Base-by-base conservation (phyloP, 805 yeast genomes). In the Schwanniomyces occidentalis region DNA sequence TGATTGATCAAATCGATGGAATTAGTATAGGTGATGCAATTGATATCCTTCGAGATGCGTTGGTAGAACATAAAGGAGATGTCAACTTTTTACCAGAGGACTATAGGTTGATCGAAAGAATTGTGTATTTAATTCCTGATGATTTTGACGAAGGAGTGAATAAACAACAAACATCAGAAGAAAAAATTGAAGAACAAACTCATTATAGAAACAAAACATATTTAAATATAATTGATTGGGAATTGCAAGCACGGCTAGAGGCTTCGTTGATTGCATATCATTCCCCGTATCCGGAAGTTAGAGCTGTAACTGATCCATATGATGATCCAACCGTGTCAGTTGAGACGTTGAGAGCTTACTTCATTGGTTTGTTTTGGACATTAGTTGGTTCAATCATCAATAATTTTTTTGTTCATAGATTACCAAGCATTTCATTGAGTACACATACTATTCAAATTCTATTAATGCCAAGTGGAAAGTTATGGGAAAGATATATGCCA, bases 261-360 rank as follows among this genome's bases (percentile, higher is more conserved):
- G 72, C 73, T 1, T 56, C 61, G 1, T 46, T 67, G 33, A 54
- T 67, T 25, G 61, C 58, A 15, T 65, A 41, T 42, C 65, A 63
- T 49, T 65, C 71, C 1, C 71, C 72, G 2, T 66, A 66, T 38
- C 66, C 70, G 2, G 72, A 65, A 38, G 55, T 64, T 5, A 45
- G 71, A 42, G 54, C 70, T 3, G 61, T 65, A 14, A 60, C 67
- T 2, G 69, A 64, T 29, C 68, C 69, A 4, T 59, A 41, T 35
- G 71, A 65, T 37, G 70, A 65, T 37, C 56, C 61, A 1, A 37
- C 41, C 1, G 39, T 57, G 10, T 60, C 62, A 2, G 53, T 45
- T 4, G 71, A 65, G 24, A 64, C 70, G 1, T 48, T 67, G 9
- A 44, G 74, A 32, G 72, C 58, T 0, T 68, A 68, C 42, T 63